Base-by-base conservation (phyloP, 1,284 basidiomycete species). In the Naganishia sp. region DNA sequence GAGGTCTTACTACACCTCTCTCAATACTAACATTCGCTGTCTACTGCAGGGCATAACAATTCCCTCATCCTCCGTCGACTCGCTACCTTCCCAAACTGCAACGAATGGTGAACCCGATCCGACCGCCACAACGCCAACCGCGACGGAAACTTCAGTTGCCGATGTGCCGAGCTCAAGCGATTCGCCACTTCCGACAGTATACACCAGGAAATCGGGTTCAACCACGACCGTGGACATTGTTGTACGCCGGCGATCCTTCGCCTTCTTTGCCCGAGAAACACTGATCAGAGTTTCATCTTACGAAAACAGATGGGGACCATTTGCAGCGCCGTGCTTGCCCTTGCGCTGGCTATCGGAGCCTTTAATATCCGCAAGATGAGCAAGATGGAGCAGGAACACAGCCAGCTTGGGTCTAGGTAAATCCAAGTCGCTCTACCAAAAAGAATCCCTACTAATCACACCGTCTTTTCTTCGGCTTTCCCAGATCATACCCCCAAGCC, bases 351-450 rank as follows among this genome's bases (percentile, higher is more conserved):
- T n/a, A 21, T 42, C 9, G 59, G 59, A 6, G 59, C n/a, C 10
- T 25, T 28, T 39, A 61, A 61, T 15, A 52, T 61, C 9, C 28
- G 25, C 36, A 42, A 52, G 23, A 39, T 61, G 36, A 28, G 50
- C 28, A 50, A 42, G 21, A 21, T 39, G 15, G 59, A 61, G 43
- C 21, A 61, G 39, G 50, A 36, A 3, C 59, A 61, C 13, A 39
- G 31, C n/a, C 59, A 61, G 28, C 59, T 61, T 36, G 57, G 46
- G 15, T 60, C 57, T 21, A 48, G 57, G 45, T 56, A 45, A 13
- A 43, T 7, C 9, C 1, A 48, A 18, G 18, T 15, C 45, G 28
- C 45, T 18, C 7, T n/a, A 2, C 16, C 18, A n/a, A 23, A 15
- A 48, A 16, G 18, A 16, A 48, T 0, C 9, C 23, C 25, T 44